Percentiles rank a stretch among this genome's conserved stretches.
Evolutionary conservation across 441 rosid genomes (phyloP).

Genomic region (Populus hybrid): DNA sequence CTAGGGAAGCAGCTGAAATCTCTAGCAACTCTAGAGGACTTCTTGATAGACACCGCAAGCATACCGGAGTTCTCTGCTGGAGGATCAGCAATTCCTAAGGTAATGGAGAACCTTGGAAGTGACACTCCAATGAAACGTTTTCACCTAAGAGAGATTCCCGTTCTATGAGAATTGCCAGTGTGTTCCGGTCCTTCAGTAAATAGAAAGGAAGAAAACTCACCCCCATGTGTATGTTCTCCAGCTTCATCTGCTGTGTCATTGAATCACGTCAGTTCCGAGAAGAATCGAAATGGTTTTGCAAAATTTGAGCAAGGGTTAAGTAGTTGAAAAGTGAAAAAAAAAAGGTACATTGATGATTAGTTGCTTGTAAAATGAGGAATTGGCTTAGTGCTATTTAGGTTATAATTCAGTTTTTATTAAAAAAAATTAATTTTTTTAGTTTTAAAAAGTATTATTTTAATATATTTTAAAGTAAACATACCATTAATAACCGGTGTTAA

Average conservation of each 20-base stretch:
- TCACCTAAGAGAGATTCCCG: conserved; percentile 38
- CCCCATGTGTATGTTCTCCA: conserved; percentile 36
- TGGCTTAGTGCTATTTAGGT: conserved; percentile 25
- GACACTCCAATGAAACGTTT: conserved; percentile 42
- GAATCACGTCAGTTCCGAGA: conserved; percentile 54
- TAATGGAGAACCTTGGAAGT: conserved; percentile 51
- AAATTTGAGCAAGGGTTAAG: conserved; percentile 41
- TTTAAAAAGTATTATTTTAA: no score
- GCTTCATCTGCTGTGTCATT: conserved; percentile 35
- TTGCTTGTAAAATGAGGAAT: conserved; percentile 6
- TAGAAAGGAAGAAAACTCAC: conserved; percentile 31
- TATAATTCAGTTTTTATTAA: no score
- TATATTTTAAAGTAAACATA: no score
- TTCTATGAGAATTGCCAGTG: conserved; percentile 28
- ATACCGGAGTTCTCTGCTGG: conserved; percentile 40
- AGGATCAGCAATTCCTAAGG: conserved; percentile 26
- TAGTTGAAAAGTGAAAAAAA: not conserved
- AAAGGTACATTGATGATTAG: not conserved
- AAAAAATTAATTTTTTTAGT: no score
- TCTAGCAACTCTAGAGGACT: conserved; percentile 90
- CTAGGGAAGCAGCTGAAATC: conserved; percentile 79
- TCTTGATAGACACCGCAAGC: conserved; percentile 67
- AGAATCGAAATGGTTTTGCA: conserved; percentile 84
- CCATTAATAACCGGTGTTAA: not conserved
- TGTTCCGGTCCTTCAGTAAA: conserved; percentile 22